phyloP scores from a whole-genome alignment of 257 asterid species.

The Haberlea rhodopensis region DNA sequence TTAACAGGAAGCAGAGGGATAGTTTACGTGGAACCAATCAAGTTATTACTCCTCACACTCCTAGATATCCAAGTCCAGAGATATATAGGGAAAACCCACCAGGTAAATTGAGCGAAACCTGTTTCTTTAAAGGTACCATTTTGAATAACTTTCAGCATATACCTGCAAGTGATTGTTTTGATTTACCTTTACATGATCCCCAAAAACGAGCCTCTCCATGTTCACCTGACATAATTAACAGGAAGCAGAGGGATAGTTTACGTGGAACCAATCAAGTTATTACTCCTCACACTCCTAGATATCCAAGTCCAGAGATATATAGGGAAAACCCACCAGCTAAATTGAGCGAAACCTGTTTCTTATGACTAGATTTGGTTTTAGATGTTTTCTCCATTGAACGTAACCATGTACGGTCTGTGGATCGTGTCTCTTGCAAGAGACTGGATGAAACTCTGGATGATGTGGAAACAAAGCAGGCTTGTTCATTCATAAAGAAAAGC shows the following conservation, averaged over 20 bases:
- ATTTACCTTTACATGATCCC: slow-evolving; percentile 24
- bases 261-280: slow-evolving; percentile 19
- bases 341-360: slow-evolving; percentile 3
- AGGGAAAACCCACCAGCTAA: slow-evolving; percentile 71
- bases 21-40: slow-evolving; percentile 13
- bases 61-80: slow-evolving; percentile 78
- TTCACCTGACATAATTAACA: slow-evolving; percentile 29
- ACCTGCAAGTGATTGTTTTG: slow-evolving; percentile 8
- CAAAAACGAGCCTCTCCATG: slow-evolving; percentile 31
- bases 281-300: slow-evolving; percentile 34
- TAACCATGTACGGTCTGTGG: slow-evolving; percentile 32
- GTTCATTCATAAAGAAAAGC: slow-evolving; percentile 39
- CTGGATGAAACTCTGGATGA: slow-evolving; percentile 56
- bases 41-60: slow-evolving; percentile 24
- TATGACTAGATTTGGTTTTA: slow-evolving; percentile 25
- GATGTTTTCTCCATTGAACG: slow-evolving; percentile 40
- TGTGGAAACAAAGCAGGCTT: slow-evolving; percentile 53
- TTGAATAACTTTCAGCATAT: not conserved
- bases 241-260: slow-evolving; percentile 19
- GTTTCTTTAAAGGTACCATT: not conserved
- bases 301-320: slow-evolving; percentile 79
- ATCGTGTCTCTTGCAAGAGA: slow-evolving; percentile 56
- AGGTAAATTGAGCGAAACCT: slow-evolving; percentile 37
- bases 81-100: slow-evolving; percentile 64
- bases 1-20: slow-evolving; percentile 21